These are phyloP conservation scores for Melanomma pulvis-pyrius DNA, from an alignment of 495 filamentous ascomycete genomes.

Conservation along the genomic window DNA sequence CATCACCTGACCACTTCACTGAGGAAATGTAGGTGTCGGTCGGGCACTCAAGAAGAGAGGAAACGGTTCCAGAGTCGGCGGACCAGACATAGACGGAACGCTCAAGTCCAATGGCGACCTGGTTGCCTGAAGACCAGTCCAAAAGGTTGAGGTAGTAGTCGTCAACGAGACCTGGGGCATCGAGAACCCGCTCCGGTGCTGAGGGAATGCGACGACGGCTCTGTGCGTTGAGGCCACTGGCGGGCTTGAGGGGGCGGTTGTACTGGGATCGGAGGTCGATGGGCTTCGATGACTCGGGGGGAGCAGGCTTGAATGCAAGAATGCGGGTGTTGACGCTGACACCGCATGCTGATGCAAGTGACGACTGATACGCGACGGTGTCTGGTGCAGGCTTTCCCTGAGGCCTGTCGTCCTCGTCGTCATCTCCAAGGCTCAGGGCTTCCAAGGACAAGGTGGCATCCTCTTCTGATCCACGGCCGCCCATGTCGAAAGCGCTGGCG, in stretches of 20 bases:
- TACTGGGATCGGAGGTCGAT: constrained; percentile 97
- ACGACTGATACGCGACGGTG: constrained; percentile 87
- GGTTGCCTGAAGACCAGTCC: constrained; percentile 97
- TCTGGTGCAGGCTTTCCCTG: constrained; percentile 83
- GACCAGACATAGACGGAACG: constrained; percentile 99
- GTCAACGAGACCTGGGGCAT: constrained; percentile 92
- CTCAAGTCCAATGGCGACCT: constrained; percentile 96
- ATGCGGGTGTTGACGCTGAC: constrained; percentile 93
- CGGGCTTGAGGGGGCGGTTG: constrained; percentile 88
- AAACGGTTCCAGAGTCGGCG: constrained; percentile 88
- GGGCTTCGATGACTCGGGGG: constrained; percentile 94
- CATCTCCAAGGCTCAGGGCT: constrained; percentile 67
- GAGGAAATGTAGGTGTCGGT: constrained; percentile 95
- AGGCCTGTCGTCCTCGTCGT: constrained; percentile 57
- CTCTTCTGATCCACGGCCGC: constrained; percentile 66
- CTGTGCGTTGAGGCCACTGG: constrained; percentile 72
- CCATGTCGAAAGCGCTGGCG: constrained; percentile 61
- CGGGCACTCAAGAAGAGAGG: constrained; percentile 78
- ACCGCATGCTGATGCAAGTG: constrained; percentile 87
- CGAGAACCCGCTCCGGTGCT: constrained; percentile 94
- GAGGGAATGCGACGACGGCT: constrained; percentile 89
- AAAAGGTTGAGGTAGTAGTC: constrained; percentile 99
- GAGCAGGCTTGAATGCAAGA: constrained; percentile 96
- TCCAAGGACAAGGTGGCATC: constrained; percentile 79
- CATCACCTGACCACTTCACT: constrained; percentile 98